A percentile compares a stretch with the other conserved stretches of the same genome.
Evolutionary conservation across 78 protist genomes (phyloP).

Genomic region (Chrysochromulina parva): DNA sequence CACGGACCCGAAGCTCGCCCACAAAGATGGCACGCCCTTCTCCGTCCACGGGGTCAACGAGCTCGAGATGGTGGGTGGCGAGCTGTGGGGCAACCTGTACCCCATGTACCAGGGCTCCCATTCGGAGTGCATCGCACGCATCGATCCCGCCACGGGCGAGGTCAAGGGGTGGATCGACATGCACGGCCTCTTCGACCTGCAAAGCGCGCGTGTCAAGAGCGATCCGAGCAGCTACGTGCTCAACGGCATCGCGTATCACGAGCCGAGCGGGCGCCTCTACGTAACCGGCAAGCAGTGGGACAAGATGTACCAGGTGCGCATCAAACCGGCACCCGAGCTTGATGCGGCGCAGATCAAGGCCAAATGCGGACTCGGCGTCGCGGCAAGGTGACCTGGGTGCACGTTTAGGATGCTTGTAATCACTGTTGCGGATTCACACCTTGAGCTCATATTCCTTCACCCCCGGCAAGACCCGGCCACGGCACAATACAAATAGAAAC

Average conservation of each 20-base stretch:
- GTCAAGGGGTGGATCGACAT: conserved; percentile 3
- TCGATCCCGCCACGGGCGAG: background rate
- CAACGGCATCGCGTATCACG: conserved; percentile 1
- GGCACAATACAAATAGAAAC: too few species aligned
- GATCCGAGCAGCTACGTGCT: background rate
- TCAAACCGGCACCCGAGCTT: background rate
- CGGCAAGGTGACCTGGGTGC: too few species aligned
- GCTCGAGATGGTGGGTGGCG: background rate
- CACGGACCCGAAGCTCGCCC: background rate
- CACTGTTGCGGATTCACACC: too few species aligned
- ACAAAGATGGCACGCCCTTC: background rate
- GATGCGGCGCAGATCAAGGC: too few species aligned
- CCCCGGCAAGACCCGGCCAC: too few species aligned
- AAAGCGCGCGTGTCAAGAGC: background rate
- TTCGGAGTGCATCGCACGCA: conserved; percentile 10
- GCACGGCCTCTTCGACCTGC: background rate
- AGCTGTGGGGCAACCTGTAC: conserved; percentile 25
- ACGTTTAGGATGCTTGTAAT: too few species aligned
- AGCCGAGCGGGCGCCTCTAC: background rate
- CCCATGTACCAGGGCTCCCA: background rate
- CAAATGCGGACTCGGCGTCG: too few species aligned
- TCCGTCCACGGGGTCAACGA: background rate
- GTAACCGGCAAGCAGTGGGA: conserved; percentile 21
- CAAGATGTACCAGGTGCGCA: background rate
- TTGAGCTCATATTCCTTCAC: too few species aligned